Percentiles rank a stretch among this genome's conserved stretches.
Conservation (phyloP, 768 basidiomycete genomes). For the Rhodotorula graminis region DNA sequence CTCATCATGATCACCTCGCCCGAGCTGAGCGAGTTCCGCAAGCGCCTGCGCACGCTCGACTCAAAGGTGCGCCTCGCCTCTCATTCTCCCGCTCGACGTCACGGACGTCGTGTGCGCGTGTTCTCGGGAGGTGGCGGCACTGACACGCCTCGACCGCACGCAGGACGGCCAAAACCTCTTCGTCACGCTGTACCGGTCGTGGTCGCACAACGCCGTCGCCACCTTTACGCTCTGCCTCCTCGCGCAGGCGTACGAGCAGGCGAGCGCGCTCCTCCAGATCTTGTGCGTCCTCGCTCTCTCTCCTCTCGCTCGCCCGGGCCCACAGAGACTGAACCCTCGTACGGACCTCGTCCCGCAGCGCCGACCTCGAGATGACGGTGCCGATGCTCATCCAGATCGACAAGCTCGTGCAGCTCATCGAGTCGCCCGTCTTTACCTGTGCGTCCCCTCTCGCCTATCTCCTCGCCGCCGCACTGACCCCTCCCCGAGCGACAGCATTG, state of each 20-base stretch:
- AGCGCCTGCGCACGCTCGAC: constrained; percentile 84
- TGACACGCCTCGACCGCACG: not conserved
- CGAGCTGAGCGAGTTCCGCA: constrained; percentile 89
- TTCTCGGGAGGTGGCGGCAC: no score
- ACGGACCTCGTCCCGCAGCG: constrained; percentile 54
- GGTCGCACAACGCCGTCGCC: constrained; percentile 97
- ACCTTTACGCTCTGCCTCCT: constrained; percentile 93
- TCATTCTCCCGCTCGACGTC: not conserved
- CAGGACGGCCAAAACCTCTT: constrained; percentile 97
- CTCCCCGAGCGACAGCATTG: constrained; percentile 44
- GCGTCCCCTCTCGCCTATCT: constrained; percentile 41
- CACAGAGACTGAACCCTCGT: no score
- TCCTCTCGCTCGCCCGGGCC: not conserved
- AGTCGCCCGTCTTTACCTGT: constrained; percentile 98
- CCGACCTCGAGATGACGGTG: constrained; percentile 94
- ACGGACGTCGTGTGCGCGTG: no score
- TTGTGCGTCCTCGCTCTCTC: constrained; percentile 59
- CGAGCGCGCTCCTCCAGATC: constrained; percentile 88
- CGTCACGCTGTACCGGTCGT: constrained; percentile 86
- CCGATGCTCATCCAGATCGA: constrained; percentile 91
- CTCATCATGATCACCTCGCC: constrained; percentile 94
- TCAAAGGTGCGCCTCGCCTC: constrained; percentile 61
- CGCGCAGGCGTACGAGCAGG: constrained; percentile 98
- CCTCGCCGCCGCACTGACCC: not conserved
- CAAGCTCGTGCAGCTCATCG: constrained; percentile 94